Conservation (phyloP, 2,329 filamentous ascomycete genomes). For the Hypomyces perniciosus region DNA sequence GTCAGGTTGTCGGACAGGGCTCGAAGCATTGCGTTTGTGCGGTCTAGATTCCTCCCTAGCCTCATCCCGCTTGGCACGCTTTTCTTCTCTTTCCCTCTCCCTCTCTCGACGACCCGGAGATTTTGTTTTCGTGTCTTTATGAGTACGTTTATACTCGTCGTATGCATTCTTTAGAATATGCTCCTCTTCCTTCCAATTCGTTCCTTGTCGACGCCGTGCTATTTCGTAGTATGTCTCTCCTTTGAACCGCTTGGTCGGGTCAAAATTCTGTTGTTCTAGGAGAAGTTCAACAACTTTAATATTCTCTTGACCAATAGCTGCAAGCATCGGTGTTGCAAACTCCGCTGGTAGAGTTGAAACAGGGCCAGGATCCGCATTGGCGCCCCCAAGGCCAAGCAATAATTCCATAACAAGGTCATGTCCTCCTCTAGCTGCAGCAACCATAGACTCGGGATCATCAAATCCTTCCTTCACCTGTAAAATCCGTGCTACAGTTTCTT, state of each 20-base stretch:
- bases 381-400: conserved; percentile 60
- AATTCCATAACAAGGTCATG: conserved; percentile 84
- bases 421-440: conserved; percentile 85
- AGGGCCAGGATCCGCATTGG: conserved; percentile 63
- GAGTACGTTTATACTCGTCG: conserved; percentile 54
- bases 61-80: conserved; percentile 39
- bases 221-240: conserved; percentile 84
- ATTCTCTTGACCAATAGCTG: conserved; percentile 85
- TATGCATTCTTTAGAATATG: conserved; percentile 72
- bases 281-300: conserved; percentile 78
- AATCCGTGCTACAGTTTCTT: conserved; percentile 55
- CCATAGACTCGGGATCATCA: conserved; percentile 78
- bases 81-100: conserved; percentile 37
- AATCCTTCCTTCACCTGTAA: conserved; percentile 55
- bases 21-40: conserved; percentile 43
- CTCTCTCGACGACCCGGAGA: conserved; percentile 42
- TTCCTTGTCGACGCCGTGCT: conserved; percentile 73
- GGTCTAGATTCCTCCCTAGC: conserved; percentile 37
- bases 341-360: conserved; percentile 56
- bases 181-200: conserved; percentile 85
- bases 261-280: conserved; percentile 69
- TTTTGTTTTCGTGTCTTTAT: conserved; percentile 46
- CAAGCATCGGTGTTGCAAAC: conserved; percentile 85
- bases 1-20: conserved; percentile 45
- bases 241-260: conserved; percentile 71